These are phyloP conservation scores for Colletotrichum tanaceti DNA, from an alignment of 2,329 filamentous ascomycete genomes.

Conservation along the genomic window DNA sequence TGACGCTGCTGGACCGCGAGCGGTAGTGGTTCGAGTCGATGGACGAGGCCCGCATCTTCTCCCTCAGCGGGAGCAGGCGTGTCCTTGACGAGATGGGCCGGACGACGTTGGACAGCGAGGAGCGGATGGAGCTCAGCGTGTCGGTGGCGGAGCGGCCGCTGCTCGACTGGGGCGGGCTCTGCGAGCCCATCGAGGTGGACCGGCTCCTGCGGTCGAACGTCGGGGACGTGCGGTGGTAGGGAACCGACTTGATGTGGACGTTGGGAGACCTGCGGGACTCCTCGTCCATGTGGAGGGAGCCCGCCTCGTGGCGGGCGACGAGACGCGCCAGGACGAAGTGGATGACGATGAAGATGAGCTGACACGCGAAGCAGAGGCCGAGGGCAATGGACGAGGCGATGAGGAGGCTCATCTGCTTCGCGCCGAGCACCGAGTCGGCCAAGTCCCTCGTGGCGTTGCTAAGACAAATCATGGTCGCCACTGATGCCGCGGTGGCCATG, in stretches of 20 bases:
- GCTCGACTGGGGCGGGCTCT: constrained; percentile 59
- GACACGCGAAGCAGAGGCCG: constrained; percentile 58
- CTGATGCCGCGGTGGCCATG: constrained; percentile 58
- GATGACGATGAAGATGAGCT: constrained; percentile 61
- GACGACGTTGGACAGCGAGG: constrained; percentile 60
- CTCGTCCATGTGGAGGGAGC: constrained; percentile 49
- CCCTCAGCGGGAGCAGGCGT: constrained; percentile 60
- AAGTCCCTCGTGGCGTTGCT: constrained; percentile 48
- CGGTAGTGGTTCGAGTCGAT: constrained; percentile 57
- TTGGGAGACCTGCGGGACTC: constrained; percentile 48
- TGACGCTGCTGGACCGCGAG: constrained; percentile 50
- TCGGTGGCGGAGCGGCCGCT: constrained; percentile 58
- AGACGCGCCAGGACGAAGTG: constrained; percentile 56
- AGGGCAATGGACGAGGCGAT: constrained; percentile 59
- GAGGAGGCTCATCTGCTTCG: constrained; percentile 52
- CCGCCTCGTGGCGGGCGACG: constrained; percentile 45
- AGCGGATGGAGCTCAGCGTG: constrained; percentile 60
- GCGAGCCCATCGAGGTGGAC: constrained; percentile 51
- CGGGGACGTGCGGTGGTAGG: constrained; percentile 60
- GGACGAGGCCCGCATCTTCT: constrained; percentile 60
- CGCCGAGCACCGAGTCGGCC: constrained; percentile 49
- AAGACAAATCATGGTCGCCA: constrained; percentile 57
- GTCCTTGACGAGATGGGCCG: constrained; percentile 69
- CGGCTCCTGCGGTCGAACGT: constrained; percentile 31
- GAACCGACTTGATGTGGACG: constrained; percentile 63